Percentiles rank a stretch among this genome's conserved stretches.
Evolutionary conservation across 2,329 filamentous ascomycete genomes (phyloP).

Genomic region (Epichloe sibirici): DNA sequence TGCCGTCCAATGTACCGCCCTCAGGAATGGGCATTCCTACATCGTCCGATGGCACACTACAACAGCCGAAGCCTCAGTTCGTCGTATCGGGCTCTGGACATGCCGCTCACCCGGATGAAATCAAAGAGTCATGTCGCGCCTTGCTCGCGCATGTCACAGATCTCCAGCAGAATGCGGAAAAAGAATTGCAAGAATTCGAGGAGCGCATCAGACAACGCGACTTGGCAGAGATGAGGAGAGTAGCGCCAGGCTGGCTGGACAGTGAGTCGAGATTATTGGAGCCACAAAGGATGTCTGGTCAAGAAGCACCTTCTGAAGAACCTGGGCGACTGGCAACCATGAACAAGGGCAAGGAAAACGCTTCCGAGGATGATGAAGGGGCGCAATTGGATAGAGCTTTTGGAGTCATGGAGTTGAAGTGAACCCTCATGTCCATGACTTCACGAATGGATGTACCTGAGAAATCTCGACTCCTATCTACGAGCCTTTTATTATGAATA

Average conservation of each 20-base stretch:
- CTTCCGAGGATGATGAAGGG: slow-evolving; percentile 30
- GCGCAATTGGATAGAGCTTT: slow-evolving; percentile 47
- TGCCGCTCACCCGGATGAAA: slow-evolving; percentile 76
- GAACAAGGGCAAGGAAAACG: slow-evolving; percentile 8
- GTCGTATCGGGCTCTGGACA: slow-evolving; percentile 68
- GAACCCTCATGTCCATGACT: not conserved
- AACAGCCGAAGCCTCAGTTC: slow-evolving; percentile 50
- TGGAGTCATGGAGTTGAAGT: slow-evolving; percentile 32
- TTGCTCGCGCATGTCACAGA: slow-evolving; percentile 64
- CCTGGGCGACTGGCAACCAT: not conserved
- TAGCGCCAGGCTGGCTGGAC: slow-evolving; percentile 73
- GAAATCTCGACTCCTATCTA: no score
- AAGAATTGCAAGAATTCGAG: slow-evolving; percentile 58
- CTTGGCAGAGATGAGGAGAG: slow-evolving; percentile 64
- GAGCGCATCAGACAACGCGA: slow-evolving; percentile 52
- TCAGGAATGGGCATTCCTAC: slow-evolving; percentile 24
- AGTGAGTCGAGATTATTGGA: slow-evolving; percentile 57
- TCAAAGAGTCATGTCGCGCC: slow-evolving; percentile 68
- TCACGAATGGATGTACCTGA: no score
- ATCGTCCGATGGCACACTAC: slow-evolving; percentile 22
- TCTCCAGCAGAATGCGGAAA: slow-evolving; percentile 54
- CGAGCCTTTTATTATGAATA: not conserved
- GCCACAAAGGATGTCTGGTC: slow-evolving; percentile 43
- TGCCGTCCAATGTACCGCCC: slow-evolving; percentile 71
- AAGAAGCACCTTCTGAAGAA: slow-evolving; percentile 12